Conservation (phyloP, 345 rosid species). For the Eutrema heterophyllum region DNA sequence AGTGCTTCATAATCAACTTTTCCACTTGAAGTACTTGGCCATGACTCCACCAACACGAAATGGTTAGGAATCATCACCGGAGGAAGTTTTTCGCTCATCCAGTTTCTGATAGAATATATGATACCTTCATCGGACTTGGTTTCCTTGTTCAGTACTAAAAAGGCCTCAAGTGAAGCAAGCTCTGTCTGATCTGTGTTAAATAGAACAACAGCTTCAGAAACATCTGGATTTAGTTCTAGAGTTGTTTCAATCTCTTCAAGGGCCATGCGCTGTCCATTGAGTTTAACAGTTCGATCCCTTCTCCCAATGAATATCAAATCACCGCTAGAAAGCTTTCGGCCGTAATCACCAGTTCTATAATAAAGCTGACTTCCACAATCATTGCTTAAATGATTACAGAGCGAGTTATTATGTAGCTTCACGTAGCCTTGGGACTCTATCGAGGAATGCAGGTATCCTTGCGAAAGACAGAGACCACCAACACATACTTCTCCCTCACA, state of each 20-base stretch:
- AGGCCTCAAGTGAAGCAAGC: slow-evolving; percentile 47
- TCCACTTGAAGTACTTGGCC: slow-evolving; percentile 75
- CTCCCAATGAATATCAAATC: slow-evolving; percentile 83
- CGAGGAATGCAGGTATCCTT: slow-evolving; percentile 50
- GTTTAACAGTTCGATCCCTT: slow-evolving; percentile 72
- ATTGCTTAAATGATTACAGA: slow-evolving; percentile 34
- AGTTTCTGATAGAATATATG: slow-evolving; percentile 44
- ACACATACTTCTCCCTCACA: slow-evolving; percentile 71
- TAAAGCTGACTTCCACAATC: slow-evolving; percentile 47
- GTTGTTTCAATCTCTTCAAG: slow-evolving; percentile 73
- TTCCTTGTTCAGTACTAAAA: slow-evolving; percentile 46
- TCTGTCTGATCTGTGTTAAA: slow-evolving; percentile 37
- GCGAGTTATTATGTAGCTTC: slow-evolving; percentile 43
- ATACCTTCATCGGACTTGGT: slow-evolving; percentile 34
- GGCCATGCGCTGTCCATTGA: slow-evolving; percentile 80
- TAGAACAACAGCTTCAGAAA: slow-evolving; percentile 67
- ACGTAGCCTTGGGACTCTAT: slow-evolving; percentile 32
- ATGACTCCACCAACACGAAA: slow-evolving; percentile 46
- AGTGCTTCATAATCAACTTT: slow-evolving; percentile 74
- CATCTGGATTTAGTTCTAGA: slow-evolving; percentile 49
- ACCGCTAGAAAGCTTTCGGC: slow-evolving; percentile 53
- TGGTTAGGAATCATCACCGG: slow-evolving; percentile 66
- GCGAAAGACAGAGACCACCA: slow-evolving; percentile 65
- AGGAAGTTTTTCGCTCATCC: slow-evolving; percentile 68
- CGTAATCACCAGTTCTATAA: slow-evolving; percentile 91